Evolutionary conservation across 148 eudicot genomes (phyloP), one percentile per base, ranked within the genome.

Genomic region (Fagopyrum homotropicum): DNA sequence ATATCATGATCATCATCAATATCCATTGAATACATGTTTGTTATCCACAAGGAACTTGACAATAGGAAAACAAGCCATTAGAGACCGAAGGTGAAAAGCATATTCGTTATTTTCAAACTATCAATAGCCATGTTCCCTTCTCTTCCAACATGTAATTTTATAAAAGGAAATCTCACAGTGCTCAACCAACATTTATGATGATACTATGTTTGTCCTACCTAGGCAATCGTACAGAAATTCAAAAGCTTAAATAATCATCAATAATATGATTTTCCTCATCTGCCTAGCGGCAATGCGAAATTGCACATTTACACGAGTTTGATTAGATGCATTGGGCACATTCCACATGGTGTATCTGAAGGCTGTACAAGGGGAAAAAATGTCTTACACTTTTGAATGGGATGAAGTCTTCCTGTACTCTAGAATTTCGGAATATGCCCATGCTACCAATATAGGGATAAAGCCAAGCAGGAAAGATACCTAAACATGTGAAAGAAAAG

Each of bases 311-410:
- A 3, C 12, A 60, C 66, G 26, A 22, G 66, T 26, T 57, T 5
- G 35, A 60, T 22, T 60, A 35, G 43, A 19, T 57, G 19, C 3
- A 57, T 0, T 17, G 6, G 6, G n/a, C 63, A 57, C 63, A 17
- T 5, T 57, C 63, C 29, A 57, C 29, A 5, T 57, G 63, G 6
- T 57, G n/a, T 19, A 35, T 22, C 10, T 2, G 17, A 60, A 35
- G 7, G 26, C 40, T 60, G 35, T 2, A 60, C 66, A 66, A 1
- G 14, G 47, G 17, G 11, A 40, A 66, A 40, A 35, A n/a, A 72
- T 72, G 51, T 72, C 73, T 72, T 49, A 72, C 73, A 72, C 73
- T 72, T 72, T 72, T 12, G 73, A 72, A 72, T 72, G 73, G 19
- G 46, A 72, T 46, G 73, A 47, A 72, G 6, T 47, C 73, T 19